These are phyloP conservation scores for Hexamita inflata DNA, from an alignment of 208 protist genomes.

Conservation along the genomic window DNA sequence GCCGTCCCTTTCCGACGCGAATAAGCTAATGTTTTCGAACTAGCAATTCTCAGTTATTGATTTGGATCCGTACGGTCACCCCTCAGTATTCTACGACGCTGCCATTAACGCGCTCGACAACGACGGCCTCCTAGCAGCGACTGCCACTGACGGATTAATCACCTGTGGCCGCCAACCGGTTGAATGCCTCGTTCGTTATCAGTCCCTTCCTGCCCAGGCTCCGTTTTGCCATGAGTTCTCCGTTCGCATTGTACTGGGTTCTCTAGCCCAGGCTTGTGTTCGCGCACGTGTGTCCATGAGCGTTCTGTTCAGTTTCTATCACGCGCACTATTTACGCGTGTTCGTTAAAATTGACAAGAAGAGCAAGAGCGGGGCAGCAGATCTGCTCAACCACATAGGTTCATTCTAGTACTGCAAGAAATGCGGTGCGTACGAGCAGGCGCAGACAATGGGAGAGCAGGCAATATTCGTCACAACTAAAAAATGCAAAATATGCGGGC, in stretches of 20 bases:
- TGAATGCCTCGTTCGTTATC: conserved; percentile 22
- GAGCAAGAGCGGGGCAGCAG: not conserved
- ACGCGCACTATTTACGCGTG: conserved; percentile 28
- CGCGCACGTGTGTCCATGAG: not conserved
- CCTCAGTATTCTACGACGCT: conserved; percentile 24
- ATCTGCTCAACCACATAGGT: not conserved
- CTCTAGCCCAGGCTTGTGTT: not conserved
- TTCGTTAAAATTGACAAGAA: conserved; percentile 19
- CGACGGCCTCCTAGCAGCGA: conserved; percentile 27
- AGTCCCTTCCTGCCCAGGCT: not conserved
- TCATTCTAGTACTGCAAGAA: not conserved
- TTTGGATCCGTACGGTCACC: conserved; percentile 35
- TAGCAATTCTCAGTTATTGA: conserved; percentile 33
- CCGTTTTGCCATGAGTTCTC: conserved; percentile 26
- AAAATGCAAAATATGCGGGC: not conserved
- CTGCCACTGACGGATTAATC: conserved; percentile 30
- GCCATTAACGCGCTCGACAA: conserved; percentile 22
- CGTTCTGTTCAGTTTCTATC: conserved; percentile 17
- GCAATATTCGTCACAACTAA: not conserved
- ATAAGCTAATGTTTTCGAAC: not conserved
- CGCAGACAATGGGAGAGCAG: not conserved
- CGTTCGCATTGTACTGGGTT: conserved; percentile 19
- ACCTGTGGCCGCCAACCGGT: not conserved
- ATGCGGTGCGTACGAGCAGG: not conserved
- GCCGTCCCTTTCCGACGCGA: conserved; percentile 22